Base-by-base conservation (phyloP, 306 rosid genomes). In the Dryas octopetala region DNA sequence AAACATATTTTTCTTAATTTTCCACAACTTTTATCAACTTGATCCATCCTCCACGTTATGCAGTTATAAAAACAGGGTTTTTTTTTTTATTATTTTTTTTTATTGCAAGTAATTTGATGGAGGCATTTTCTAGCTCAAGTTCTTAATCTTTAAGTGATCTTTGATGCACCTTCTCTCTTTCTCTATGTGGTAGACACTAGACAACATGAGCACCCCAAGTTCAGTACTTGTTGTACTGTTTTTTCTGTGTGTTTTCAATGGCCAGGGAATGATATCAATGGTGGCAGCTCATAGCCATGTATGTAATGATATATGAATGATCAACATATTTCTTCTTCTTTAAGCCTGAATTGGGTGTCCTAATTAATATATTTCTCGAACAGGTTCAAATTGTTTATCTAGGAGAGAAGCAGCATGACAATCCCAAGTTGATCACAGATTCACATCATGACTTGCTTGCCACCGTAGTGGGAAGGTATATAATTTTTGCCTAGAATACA, bases 311-410 rank as follows among this genome's bases (percentile, higher is more conserved):
- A 72, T 55, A 63, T 40, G 47, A 62, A 0, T 55, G 9, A 4
- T 52, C 54, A 73, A 74, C 26, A 12, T 8, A 2, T 14, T 60
- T 13, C 69, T 50, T 60, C 4, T 40, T 62, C 44, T 57, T 7
- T 9, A 38, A 57, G 10, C 38, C 38, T 67, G 15, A 58, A 28
- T 46, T 40, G 48, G 73, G 77, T 48, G 60, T 50, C 14, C 40
- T 19, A 16, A 23, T 32, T 47, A 17, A 14, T 66, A 46, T 10
- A 54, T 9, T 17, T 10, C 4, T 58, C 52, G 57, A 32, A 47
- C 89, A 84, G 88, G 82, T 87, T 77, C 83, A 87, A 70, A 83
- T 87, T 46, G 84, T 82, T 48, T 76, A 82, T 74, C 76, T 87
- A 76, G 84, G 85, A 57, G 83, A 69, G 65, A 80, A 70, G 78